Evolutionary conservation across 495 filamentous ascomycete genomes (phyloP), one percentile per base, ranked within the genome.

Genomic region (Penicillium herquei): DNA sequence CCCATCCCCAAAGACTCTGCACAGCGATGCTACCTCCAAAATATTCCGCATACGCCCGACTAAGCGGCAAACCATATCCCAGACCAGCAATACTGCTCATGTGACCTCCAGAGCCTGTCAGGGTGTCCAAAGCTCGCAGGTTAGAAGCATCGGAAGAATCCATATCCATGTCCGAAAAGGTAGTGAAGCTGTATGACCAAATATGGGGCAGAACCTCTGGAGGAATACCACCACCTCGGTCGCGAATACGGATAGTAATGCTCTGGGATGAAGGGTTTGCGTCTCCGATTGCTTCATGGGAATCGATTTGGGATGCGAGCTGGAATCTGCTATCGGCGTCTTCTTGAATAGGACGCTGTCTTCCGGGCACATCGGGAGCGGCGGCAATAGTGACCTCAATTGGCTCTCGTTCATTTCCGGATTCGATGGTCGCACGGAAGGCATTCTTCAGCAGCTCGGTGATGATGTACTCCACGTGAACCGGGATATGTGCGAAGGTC

Each of bases 361-460:
- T 57, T 5, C 64, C 56, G 1, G 72, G 68, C 1, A 81, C 75
- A 59, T 88, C 82, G 0, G 90, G 91, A 12, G 92, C 85, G 9
- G 92, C 88, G 3, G 92, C 94, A 52, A 98, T 94, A 3, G 94
- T 98, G 39, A 97, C 84, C 48, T 94, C 88, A 16, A 98, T 82
- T 1, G 92, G 89, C 51, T 93, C 89, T 53, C 77, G 82, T 68
- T 86, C 90, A 62, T 81, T 86, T 18, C 87, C 84, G 26, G 81
- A 86, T 67, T 98, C 94, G 17, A 98, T 84, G 0, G 89, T 92
- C 2, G 94, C 94, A 26, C 94, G 81, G 75, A 98, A 98, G 4
- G 92, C 89, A 68, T 98, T 98, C 70, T 98, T 98, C 45, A 98
- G 76, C 7, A 98, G 81, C 72, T 98, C 94, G 0, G 93, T 97